phyloP scores from a whole-genome alignment of 768 basidiomycete species.

The Podaxis rugospora region DNA sequence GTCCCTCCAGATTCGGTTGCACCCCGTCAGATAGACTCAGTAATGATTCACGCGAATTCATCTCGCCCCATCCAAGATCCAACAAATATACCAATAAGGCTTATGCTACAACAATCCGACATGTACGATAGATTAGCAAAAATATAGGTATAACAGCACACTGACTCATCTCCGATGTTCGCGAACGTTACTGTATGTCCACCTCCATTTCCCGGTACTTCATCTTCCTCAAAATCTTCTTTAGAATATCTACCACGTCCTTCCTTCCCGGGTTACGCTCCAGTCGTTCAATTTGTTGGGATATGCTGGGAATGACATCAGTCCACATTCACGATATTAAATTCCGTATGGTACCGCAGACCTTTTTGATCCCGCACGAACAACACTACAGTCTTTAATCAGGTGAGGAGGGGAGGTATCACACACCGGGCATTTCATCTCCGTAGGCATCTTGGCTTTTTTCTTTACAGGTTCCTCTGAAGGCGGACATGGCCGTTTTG shows the following conservation, averaged over 20 bases:
- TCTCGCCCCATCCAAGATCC: background rate
- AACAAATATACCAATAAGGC: background rate
- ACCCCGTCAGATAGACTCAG: background rate
- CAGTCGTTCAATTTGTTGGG: conserved; percentile 19
- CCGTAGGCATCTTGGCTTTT: conserved; percentile 27
- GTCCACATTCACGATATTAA: background rate
- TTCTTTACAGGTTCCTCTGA: conserved; percentile 27
- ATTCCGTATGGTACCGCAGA: conserved; percentile 19
- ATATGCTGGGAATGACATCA: conserved; percentile 22
- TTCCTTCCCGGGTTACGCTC: conserved; percentile 16
- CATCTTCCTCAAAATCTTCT: conserved; percentile 19
- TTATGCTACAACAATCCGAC: background rate
- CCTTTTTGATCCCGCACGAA: conserved; percentile 51
- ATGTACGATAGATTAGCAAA: background rate
- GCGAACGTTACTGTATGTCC: background rate
- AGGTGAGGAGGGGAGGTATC: conserved; percentile 36
- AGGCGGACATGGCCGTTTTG: conserved; percentile 30
- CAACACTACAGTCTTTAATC: conserved; percentile 52
- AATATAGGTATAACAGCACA: background rate
- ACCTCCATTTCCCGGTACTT: conserved; percentile 16
- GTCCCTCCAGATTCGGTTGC: background rate
- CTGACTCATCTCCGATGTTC: background rate
- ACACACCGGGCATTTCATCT: conserved; percentile 45
- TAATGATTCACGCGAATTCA: background rate
- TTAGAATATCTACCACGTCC: conserved; percentile 17